A percentile compares a stretch with the other conserved stretches of the same genome.
phyloP scores from a whole-genome alignment of 805 yeast species.

The Nakazawaea peltata region DNA sequence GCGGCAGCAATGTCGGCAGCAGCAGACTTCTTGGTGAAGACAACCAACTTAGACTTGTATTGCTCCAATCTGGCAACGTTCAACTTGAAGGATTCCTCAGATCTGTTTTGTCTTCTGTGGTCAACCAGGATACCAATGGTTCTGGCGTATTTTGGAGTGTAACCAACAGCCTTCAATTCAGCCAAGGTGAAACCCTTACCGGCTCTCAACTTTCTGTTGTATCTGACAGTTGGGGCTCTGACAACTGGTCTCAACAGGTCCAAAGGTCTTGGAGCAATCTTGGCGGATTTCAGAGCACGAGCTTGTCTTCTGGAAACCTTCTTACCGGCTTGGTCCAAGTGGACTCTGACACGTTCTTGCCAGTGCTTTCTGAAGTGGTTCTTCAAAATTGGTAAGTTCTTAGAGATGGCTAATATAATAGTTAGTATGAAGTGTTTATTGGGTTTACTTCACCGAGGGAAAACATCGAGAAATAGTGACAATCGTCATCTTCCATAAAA shows the following conservation, averaged over 20 bases:
- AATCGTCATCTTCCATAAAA: no score
- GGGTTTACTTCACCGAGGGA: no score
- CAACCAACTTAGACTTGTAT: constrained; percentile 91
- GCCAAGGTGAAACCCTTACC: constrained; percentile 99
- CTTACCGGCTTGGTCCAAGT: constrained; percentile 99
- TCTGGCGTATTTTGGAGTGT: constrained; percentile 92
- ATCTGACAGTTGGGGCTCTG: constrained; percentile 97
- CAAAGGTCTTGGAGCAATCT: constrained; percentile 95
- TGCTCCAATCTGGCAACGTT: constrained; percentile 96
- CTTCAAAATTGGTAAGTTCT: constrained; percentile 98
- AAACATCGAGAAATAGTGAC: no score
- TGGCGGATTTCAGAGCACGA: constrained; percentile 90
- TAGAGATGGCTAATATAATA: constrained; percentile 76
- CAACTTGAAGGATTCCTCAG: constrained; percentile 87
- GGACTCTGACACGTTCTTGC: constrained; percentile 99
- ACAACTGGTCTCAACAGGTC: constrained; percentile 96
- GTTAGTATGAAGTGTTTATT: no score
- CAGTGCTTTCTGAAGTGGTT: constrained; percentile 99
- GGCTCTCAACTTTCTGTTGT: constrained; percentile 99
- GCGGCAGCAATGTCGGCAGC: constrained; percentile 55
- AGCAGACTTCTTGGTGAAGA: constrained; percentile 87
- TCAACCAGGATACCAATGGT: constrained; percentile 98
- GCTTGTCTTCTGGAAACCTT: constrained; percentile 94
- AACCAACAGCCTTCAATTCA: constrained; percentile 97
- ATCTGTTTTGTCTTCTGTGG: constrained; percentile 99